Evolutionary conservation across 139 green algal species (phyloP).

Genomic region (Chlamydomonas sp.): DNA sequence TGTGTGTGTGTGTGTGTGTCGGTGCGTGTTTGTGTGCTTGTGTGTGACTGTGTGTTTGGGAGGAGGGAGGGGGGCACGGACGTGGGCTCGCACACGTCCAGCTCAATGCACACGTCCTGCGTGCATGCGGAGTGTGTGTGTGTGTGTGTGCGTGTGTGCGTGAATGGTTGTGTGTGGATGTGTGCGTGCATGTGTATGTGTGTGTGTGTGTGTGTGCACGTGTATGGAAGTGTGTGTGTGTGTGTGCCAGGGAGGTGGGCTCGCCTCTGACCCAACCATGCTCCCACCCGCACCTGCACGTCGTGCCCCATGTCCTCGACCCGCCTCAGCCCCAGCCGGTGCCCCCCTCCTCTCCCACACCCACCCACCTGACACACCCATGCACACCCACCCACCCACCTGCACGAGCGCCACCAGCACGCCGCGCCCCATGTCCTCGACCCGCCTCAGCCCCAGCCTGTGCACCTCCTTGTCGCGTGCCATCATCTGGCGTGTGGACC

Average conservation of each 20-base stretch:
- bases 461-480: conserved; percentile 52
- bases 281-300: conserved; percentile 33
- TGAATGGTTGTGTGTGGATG: too few relatives aligned
- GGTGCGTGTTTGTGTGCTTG: background rate
- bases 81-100: conserved; percentile 59
- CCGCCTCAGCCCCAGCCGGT: conserved; percentile 45
- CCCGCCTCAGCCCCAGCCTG: conserved; percentile 44
- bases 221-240: background rate
- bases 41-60: background rate
- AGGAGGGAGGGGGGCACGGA: conserved; percentile 23
- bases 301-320: conserved; percentile 50
- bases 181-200: background rate
- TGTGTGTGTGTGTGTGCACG: background rate
- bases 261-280: conserved; percentile 17
- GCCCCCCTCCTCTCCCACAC: conserved; percentile 25
- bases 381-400: conserved; percentile 22
- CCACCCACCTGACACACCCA: background rate
- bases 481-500: too few relatives aligned
- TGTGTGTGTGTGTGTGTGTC: background rate
- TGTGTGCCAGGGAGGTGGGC: conserved; percentile 37
- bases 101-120: conserved; percentile 62
- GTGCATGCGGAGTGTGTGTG: background rate
- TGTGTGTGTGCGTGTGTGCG: background rate
- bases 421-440: conserved; percentile 47
- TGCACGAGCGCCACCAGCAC: conserved; percentile 64